Percentiles rank a stretch among this genome's conserved stretches.
phyloP scores from a whole-genome alignment of 2,329 filamentous ascomycete genomes.

The Calonectria pauciramosa region DNA sequence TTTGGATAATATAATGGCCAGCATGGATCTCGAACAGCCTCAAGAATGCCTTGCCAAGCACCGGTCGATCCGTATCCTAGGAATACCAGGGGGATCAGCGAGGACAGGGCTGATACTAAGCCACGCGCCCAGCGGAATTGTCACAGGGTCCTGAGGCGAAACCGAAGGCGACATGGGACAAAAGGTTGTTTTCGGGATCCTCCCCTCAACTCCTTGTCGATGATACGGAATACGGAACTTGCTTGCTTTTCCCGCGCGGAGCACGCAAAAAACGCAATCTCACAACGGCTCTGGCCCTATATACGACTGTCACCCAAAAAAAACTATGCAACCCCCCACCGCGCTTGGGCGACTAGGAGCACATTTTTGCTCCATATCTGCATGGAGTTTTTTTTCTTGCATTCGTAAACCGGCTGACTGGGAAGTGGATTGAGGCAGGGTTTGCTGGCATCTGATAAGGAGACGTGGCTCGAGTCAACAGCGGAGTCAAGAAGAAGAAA shows the following conservation, averaged over 20 bases:
- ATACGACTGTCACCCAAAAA: not conserved
- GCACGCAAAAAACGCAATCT: not conserved
- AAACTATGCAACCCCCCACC: not conserved
- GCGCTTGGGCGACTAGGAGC: not conserved
- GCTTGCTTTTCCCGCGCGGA: not conserved
- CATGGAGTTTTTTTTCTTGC: not conserved
- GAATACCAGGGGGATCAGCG: conserved; percentile 1
- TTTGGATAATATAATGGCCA: conserved; percentile 2
- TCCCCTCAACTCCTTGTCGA: not conserved
- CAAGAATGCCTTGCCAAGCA: conserved; percentile 13
- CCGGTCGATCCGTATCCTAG: conserved; percentile 8
- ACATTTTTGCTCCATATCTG: not conserved
- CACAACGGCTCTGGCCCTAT: not conserved
- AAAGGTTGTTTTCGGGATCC: not conserved
- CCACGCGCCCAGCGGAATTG: not conserved
- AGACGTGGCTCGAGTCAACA: not conserved
- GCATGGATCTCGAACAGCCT: conserved; percentile 7
- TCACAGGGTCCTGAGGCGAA: conserved; percentile 6
- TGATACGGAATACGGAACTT: not conserved
- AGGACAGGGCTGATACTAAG: conserved; percentile 12
- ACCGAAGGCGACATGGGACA: not conserved
- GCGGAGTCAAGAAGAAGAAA: not conserved
- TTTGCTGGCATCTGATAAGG: not conserved
- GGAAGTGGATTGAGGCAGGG: not conserved
- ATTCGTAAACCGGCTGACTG: not conserved